Evolutionary conservation across 192 early-diverging fungal genomes (phyloP).

Genomic region (Radiomyces spectabilis): DNA sequence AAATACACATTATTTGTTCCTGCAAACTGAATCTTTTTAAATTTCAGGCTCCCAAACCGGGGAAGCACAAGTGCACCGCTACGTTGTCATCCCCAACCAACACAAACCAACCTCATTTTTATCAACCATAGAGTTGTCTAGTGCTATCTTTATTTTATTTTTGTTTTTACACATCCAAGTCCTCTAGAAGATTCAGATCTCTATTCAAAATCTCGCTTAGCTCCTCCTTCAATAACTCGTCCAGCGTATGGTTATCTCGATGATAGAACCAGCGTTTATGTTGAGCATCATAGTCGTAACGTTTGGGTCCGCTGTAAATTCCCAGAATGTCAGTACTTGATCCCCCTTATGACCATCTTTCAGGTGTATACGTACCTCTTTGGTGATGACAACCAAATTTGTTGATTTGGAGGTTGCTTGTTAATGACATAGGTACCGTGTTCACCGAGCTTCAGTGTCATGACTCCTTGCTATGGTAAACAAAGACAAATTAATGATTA

Average conservation of each 20-base stretch:
- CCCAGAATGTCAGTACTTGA: not conserved
- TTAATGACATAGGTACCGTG: conserved; percentile 92
- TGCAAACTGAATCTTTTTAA: no score
- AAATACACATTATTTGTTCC: no score
- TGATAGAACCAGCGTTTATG: conserved; percentile 70
- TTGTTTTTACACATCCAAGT: no score
- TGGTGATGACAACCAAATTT: conserved; percentile 97
- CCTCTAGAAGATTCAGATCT: conserved; percentile 35
- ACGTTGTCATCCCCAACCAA: no score
- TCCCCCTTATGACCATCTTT: not conserved
- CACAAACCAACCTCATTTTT: no score
- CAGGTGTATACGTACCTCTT: conserved; percentile 25
- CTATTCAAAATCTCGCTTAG: conserved; percentile 43
- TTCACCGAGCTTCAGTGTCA: conserved; percentile 75
- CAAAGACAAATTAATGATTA: not conserved
- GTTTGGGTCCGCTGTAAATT: conserved; percentile 67
- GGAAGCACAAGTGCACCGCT: no score
- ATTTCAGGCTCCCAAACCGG: no score
- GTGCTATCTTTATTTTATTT: no score
- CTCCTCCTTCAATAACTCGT: conserved; percentile 61
- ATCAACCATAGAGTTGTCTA: no score
- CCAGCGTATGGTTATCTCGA: conserved; percentile 62
- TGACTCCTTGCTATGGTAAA: conserved; percentile 60
- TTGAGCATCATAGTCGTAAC: conserved; percentile 64
- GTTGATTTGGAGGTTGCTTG: conserved; percentile 97